A percentile compares a stretch with the other conserved stretches of the same genome.
These are phyloP conservation scores for Carex pumila DNA, from an alignment of 176 grass and related monocot species.

Conservation along the genomic window DNA sequence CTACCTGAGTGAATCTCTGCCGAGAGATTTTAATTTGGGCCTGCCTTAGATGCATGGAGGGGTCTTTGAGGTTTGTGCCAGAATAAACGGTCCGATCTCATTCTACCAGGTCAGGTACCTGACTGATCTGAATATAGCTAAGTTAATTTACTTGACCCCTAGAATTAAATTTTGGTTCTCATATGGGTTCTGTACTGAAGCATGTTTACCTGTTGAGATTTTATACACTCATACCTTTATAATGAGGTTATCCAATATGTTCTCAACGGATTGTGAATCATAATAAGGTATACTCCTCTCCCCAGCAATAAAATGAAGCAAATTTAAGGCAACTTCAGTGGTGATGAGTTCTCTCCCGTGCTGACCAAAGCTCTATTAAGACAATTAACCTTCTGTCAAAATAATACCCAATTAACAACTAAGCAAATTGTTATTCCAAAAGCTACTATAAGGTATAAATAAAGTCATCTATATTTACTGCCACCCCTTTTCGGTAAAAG, in stretches of 20 bases:
- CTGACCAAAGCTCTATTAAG: conserved; percentile 99
- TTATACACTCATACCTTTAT: conserved; percentile 56
- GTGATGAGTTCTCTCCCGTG: conserved; percentile 98
- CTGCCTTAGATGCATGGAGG: too few species aligned
- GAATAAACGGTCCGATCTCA: too few species aligned
- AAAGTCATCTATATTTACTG: not conserved
- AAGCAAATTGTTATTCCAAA: conserved; percentile 6
- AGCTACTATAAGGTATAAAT: not conserved
- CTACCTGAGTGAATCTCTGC: too few species aligned
- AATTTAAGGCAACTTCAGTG: conserved; percentile 74
- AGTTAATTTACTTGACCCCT: not conserved
- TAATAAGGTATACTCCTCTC: conserved; percentile 50
- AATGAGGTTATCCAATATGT: conserved; percentile 70
- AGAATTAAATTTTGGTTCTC: not conserved
- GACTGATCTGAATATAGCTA: not conserved
- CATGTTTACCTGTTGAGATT: not conserved
- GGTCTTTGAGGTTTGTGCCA: too few species aligned
- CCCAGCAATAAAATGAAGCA: conserved; percentile 73
- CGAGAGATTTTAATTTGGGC: too few species aligned
- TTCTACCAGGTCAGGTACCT: too few species aligned
- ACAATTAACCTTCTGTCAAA: conserved; percentile 99
- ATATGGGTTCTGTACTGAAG: not conserved
- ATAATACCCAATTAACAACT: conserved; percentile 38
- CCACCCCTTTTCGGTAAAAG: not conserved
- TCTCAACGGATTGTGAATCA: conserved; percentile 51